A percentile compares a stretch with the other conserved stretches of the same genome.
Evolutionary conservation across 2,329 filamentous ascomycete genomes (phyloP).

Genomic region (Aspergillus neoniger): DNA sequence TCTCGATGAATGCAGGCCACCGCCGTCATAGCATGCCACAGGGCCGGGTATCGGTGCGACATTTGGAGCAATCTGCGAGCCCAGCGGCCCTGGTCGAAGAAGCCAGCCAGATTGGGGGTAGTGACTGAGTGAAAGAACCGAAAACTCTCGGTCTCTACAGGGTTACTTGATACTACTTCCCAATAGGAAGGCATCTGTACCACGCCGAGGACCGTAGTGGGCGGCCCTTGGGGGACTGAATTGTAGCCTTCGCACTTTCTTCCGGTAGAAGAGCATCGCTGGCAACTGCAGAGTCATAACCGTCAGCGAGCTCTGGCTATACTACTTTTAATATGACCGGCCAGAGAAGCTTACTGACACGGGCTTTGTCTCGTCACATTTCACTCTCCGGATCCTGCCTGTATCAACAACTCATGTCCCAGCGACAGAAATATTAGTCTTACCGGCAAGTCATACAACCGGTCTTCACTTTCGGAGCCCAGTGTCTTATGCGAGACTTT

Average conservation of each 20-base stretch:
- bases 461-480: slow-evolving; percentile 5
- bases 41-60: slow-evolving; percentile 2
- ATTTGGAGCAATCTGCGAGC: not conserved
- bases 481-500: not conserved
- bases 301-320: not conserved
- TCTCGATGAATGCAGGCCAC: slow-evolving; percentile 9
- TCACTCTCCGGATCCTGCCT: slow-evolving; percentile 3
- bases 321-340: too few species aligned
- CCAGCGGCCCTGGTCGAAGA: slow-evolving; percentile 1
- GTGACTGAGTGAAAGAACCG: slow-evolving; percentile 1
- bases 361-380: slow-evolving; percentile 10
- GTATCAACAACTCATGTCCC: not conserved
- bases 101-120: not conserved
- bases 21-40: slow-evolving; percentile 10
- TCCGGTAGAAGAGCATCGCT: slow-evolving; percentile 7
- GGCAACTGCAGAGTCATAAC: not conserved
- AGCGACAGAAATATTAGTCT: not conserved
- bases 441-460: slow-evolving; percentile 9
- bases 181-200: slow-evolving; percentile 1
- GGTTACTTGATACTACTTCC: not conserved
- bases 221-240: not conserved
- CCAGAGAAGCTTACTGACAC: not conserved
- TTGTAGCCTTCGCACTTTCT: slow-evolving; percentile 8
- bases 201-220: not conserved
- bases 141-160: not conserved